A percentile compares a stretch with the other conserved stretches of the same genome.
phyloP scores from a whole-genome alignment of 306 rosid species.

The Astragalus glycyphyllos region DNA sequence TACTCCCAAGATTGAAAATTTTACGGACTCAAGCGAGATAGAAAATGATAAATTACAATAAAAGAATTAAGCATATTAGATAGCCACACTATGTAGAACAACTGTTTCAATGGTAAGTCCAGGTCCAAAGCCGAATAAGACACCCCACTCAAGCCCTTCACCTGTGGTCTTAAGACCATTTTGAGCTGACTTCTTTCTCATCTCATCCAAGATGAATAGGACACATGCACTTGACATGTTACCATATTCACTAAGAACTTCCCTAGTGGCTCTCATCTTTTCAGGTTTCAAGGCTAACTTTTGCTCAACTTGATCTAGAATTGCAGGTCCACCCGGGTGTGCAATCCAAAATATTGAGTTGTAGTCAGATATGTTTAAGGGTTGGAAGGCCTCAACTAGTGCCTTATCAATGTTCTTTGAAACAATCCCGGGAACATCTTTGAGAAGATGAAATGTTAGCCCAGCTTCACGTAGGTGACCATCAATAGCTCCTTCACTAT shows the following conservation, averaged over 20 bases:
- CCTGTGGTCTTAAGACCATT: constrained; percentile 51
- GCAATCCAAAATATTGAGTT: constrained; percentile 51
- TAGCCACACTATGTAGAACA: constrained; percentile 59
- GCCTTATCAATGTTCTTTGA: constrained; percentile 48
- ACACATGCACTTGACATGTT: constrained; percentile 90
- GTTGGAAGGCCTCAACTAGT: constrained; percentile 41
- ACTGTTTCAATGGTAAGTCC: constrained; percentile 81
- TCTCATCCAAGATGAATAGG: constrained; percentile 67
- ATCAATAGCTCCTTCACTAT: constrained; percentile 66
- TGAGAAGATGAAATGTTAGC: constrained; percentile 46
- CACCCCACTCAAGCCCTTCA: constrained; percentile 74
- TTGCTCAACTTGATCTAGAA: constrained; percentile 42
- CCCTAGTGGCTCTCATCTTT: constrained; percentile 49
- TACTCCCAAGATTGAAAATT: too few species aligned
- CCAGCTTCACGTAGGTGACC: constrained; percentile 52
- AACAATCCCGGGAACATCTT: constrained; percentile 50
- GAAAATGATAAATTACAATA: background rate
- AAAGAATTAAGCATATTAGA: constrained; percentile 3
- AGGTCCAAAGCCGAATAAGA: constrained; percentile 75
- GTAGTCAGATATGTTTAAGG: constrained; percentile 41
- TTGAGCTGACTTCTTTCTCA: constrained; percentile 57
- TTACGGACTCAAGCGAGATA: background rate
- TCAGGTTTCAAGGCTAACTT: constrained; percentile 40
- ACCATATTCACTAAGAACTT: constrained; percentile 68
- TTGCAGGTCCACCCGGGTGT: constrained; percentile 49